Percentiles rank a stretch among this genome's conserved stretches.
phyloP scores from a whole-genome alignment of 2,329 filamentous ascomycete genomes.

The Colletotrichum chrysophilum region DNA sequence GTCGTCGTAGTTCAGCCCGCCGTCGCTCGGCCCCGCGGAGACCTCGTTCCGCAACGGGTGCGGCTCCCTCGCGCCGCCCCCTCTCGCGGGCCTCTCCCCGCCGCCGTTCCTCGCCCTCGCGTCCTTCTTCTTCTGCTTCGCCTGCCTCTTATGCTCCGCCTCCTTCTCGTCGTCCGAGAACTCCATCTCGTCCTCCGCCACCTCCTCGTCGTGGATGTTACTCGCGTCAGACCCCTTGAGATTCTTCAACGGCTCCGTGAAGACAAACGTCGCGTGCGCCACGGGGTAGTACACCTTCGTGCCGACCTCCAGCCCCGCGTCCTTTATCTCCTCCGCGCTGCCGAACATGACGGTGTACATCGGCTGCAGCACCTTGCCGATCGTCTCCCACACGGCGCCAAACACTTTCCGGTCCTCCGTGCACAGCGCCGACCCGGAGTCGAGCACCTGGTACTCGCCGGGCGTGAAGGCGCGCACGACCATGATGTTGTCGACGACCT shows the following conservation, averaged over 20 bases:
- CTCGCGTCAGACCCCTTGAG: conserved; percentile 92
- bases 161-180: conserved; percentile 98
- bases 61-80: conserved; percentile 36
- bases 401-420: conserved; percentile 76
- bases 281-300: conserved; percentile 81
- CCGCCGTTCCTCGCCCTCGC: conserved; percentile 42
- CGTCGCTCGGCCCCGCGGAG: conserved; percentile 35
- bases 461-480: conserved; percentile 80
- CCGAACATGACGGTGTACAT: conserved; percentile 84
- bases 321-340: conserved; percentile 69
- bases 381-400: conserved; percentile 82
- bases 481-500: conserved; percentile 78
- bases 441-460: conserved; percentile 85
- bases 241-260: conserved; percentile 80
- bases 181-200: conserved; percentile 84
- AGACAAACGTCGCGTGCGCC: conserved; percentile 80
- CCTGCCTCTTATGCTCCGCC: conserved; percentile 74
- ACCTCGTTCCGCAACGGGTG: conserved; percentile 46
- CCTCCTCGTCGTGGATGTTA: conserved; percentile 93
- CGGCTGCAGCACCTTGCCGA: conserved; percentile 85
- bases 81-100: conserved; percentile 31
- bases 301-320: conserved; percentile 71
- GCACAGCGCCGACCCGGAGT: conserved; percentile 84
- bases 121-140: conserved; percentile 70
- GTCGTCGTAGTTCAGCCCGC: conserved; percentile 71